These are phyloP conservation scores for Marchantia polymorpha DNA, from an alignment of 225 moss, liverwort and hornwort species.

Conservation along the genomic window DNA sequence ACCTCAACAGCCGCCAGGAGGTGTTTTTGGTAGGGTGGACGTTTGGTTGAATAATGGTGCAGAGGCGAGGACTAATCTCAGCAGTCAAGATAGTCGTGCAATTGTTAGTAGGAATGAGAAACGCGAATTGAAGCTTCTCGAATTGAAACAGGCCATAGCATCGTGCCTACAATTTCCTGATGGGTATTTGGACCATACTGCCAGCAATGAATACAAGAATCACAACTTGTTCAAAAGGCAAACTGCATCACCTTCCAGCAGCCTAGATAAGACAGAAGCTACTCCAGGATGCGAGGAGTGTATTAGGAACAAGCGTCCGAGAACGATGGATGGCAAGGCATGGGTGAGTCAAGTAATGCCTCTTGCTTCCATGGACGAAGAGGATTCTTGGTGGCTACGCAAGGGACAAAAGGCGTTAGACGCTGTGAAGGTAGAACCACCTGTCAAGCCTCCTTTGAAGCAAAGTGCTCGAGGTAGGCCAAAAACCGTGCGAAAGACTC, in stretches of 20 bases:
- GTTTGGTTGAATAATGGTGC: conserved; percentile 22
- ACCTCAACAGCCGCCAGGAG: conserved; percentile 35
- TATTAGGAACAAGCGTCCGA: conserved; percentile 66
- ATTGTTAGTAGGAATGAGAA: conserved; percentile 53
- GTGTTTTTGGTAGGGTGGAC: conserved; percentile 32
- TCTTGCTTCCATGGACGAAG: conserved; percentile 54
- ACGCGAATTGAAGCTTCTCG: conserved; percentile 49
- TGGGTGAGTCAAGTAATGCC: conserved; percentile 52
- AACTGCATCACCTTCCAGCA: conserved; percentile 42
- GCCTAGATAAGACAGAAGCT: conserved; percentile 53
- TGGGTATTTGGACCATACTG: conserved; percentile 38
- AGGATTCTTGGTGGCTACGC: conserved; percentile 87
- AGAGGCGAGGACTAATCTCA: conserved; percentile 9
- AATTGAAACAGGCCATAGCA: conserved; percentile 71
- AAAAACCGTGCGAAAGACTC: conserved; percentile 84
- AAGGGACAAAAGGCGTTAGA: conserved; percentile 73
- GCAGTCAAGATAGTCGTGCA: conserved; percentile 36
- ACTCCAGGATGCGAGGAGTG: conserved; percentile 96
- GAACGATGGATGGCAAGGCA: conserved; percentile 67
- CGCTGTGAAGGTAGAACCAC: conserved; percentile 69
- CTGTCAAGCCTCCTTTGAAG: conserved; percentile 69
- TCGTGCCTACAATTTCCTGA: conserved; percentile 73
- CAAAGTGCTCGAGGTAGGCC: conserved; percentile 85
- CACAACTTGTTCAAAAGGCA: conserved; percentile 53
- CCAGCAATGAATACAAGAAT: conserved; percentile 39